Evolutionary conservation across 2,329 filamentous ascomycete species (phyloP), one percentile per base, ranked within the genome.

Genomic region (Fusarium torulosum): DNA sequence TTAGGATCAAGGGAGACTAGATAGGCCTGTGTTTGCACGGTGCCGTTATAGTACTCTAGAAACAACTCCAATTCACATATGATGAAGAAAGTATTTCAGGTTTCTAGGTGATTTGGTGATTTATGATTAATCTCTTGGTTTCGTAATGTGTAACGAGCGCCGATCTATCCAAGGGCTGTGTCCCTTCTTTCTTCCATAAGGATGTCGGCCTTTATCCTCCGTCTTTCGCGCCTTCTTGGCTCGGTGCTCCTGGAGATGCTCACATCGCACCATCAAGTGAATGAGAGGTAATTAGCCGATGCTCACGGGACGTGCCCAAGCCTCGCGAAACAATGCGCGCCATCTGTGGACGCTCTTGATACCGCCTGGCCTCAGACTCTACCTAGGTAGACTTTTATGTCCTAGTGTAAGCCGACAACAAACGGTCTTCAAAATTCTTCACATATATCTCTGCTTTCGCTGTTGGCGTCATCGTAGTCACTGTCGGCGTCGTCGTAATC

Each of bases 31-130:
- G 46, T 53, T 59, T 44, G 49, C n/a, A 54, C 42, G 53, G 47
- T 56, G 35, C 45, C 44, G 23, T 29, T 21, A 31, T 53, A 61
- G 67, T 46, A 41, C 52, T 58, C 50, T 52, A 56, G 53, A 69
- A 57, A 66, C 57, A 67, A 71, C 70, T 72, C 70, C 71, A 71
- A 72, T 74, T 63, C 70, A 74, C 31, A 68, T 52, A 61, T n/a
- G 57, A 69, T 42, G 20, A 63, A 53, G n/a, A 49, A 31, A 42
- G n/a, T 42, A 23, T 25, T 21, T 13, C 20, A n/a, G 35, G n/a
- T 37, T 1, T 37, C 35, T 14, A 44, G 13, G 15, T 57, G 13
- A 40, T 56, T 20, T 46, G 17, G 29, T 46, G 21, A 15, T 13
- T 20, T n/a, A 19, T 6, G 14, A 19, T 11, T 37, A 20, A 17